Conservation (phyloP, 176 grass and related monocot species). For the Ensete ventricosum region DNA sequence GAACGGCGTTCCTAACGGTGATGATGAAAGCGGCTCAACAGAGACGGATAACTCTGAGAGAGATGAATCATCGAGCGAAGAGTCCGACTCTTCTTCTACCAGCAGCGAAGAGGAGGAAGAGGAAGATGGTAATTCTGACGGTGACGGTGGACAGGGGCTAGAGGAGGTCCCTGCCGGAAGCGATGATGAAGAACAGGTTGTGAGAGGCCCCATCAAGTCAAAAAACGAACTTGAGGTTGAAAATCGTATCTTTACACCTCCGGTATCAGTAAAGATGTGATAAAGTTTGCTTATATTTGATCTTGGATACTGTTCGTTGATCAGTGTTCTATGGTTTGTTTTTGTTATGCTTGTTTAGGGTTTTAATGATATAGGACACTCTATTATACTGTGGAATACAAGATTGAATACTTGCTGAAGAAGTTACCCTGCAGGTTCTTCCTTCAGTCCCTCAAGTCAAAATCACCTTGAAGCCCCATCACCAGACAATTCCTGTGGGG, state of each 20-base stretch:
- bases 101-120: conserved; percentile 27
- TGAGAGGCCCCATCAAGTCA: conserved; percentile 33
- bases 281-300: background rate
- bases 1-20: background rate
- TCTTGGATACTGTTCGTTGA: background rate
- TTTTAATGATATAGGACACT: background rate
- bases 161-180: conserved; percentile 9
- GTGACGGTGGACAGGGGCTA: background rate
- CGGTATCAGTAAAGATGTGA: background rate
- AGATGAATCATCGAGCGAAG: conserved; percentile 7
- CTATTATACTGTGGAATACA: conserved; percentile 17
- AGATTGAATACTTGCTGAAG: background rate
- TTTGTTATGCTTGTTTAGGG: too few species aligned
- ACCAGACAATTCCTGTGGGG: conserved; percentile 67
- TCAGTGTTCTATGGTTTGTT: too few species aligned
- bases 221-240: conserved; percentile 49
- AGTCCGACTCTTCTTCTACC: conserved; percentile 11
- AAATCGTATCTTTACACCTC: background rate
- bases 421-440: conserved; percentile 39
- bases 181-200: conserved; percentile 34
- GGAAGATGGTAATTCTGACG: conserved; percentile 30
- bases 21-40: conserved; percentile 24
- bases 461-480: conserved; percentile 56
- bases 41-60: conserved; percentile 22
- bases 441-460: conserved; percentile 63